Conservation (phyloP, 140 eudicot genomes). For the Anethum foeniculum region DNA sequence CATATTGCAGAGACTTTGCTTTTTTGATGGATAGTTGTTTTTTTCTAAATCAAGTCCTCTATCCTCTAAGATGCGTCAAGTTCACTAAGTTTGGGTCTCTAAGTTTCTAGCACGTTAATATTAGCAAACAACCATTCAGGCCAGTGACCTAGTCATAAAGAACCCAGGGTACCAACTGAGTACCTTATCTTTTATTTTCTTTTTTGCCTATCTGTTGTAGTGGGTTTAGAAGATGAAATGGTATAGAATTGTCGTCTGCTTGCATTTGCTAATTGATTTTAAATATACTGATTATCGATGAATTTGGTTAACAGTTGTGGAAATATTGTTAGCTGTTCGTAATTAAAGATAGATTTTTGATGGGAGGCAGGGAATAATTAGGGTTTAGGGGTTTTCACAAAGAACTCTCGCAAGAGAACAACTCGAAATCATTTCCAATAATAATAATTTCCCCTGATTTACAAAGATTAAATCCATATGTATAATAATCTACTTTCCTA, state of each 20-base stretch:
- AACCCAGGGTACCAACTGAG: neutral
- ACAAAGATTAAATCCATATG: too few species aligned
- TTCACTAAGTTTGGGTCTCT: neutral
- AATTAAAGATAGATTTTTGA: neutral
- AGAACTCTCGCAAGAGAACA: too few species aligned
- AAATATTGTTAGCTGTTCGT: neutral
- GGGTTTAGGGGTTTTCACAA: too few species aligned
- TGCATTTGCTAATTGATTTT: neutral
- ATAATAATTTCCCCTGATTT: too few species aligned
- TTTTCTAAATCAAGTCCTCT: neutral
- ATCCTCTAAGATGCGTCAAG: neutral
- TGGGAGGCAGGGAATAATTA: too few species aligned
- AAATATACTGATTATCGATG: neutral
- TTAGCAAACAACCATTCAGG: neutral
- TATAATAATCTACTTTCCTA: too few species aligned
- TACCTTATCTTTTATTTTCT: neutral
- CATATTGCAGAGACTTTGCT: neutral
- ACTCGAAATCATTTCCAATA: too few species aligned
- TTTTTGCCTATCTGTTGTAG: neutral
- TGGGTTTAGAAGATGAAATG: neutral
- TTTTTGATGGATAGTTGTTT: neutral
- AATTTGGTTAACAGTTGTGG: neutral
- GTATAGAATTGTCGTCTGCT: neutral
- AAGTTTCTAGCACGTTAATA: neutral
- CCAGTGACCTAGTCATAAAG: neutral